Conservation (phyloP, 2,329 filamentous ascomycete species). For the Xylariaceae sp. region DNA sequence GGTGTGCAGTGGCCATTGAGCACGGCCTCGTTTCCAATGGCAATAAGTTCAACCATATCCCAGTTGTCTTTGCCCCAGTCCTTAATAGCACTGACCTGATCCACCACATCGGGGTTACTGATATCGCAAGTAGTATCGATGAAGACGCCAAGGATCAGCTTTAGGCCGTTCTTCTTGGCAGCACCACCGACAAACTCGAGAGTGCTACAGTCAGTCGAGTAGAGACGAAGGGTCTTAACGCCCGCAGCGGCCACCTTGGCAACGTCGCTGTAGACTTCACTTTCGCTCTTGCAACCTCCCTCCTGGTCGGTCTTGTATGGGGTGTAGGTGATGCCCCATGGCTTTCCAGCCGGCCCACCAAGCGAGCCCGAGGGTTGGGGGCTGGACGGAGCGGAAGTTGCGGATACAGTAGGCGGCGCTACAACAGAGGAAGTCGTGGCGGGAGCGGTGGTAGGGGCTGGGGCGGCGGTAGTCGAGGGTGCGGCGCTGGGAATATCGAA, state of each 20-base stretch:
- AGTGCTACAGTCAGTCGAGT: conserved; percentile 88
- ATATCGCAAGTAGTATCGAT: conserved; percentile 69
- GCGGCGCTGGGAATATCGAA: conserved; percentile 43
- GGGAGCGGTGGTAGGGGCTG: conserved; percentile 31
- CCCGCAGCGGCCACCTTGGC: conserved; percentile 63
- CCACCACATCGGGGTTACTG: conserved; percentile 61
- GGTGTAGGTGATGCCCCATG: conserved; percentile 80
- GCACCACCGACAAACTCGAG: conserved; percentile 75
- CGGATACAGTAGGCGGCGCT: not conserved
- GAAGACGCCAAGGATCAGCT: conserved; percentile 87
- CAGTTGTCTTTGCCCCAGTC: conserved; percentile 66
- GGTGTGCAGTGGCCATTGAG: conserved; percentile 72
- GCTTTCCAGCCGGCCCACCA: conserved; percentile 47
- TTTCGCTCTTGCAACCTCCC: conserved; percentile 66
- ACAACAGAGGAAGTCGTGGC: conserved; percentile 21
- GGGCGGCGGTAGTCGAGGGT: conserved; percentile 25
- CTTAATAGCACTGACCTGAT: conserved; percentile 75
- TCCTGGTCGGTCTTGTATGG: conserved; percentile 61
- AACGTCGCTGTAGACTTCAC: conserved; percentile 59
- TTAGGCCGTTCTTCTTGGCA: conserved; percentile 66
- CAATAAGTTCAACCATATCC: conserved; percentile 75
- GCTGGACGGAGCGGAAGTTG: conserved; percentile 13
- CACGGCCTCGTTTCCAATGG: conserved; percentile 90
- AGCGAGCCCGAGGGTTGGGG: conserved; percentile 37
- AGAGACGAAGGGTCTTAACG: conserved; percentile 76